phyloP scores from a whole-genome alignment of 441 rosid species.

The Isatis lusitanica region DNA sequence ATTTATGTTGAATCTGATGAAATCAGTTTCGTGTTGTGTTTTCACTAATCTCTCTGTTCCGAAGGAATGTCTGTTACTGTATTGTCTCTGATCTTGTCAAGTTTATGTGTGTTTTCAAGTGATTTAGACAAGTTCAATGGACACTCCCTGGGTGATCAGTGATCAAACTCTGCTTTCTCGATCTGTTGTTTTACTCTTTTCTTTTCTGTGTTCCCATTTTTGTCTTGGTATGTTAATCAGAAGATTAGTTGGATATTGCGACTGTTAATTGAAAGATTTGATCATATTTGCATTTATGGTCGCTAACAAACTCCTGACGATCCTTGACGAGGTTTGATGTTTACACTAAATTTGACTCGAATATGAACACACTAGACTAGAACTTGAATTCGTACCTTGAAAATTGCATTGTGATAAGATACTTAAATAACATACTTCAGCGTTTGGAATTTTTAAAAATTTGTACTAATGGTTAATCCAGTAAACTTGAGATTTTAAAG shows the following conservation, averaged over 20 bases:
- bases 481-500: too few species aligned
- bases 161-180: slow-evolving; percentile 18
- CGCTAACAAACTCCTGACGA: background rate
- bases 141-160: background rate
- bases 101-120: slow-evolving; percentile 53
- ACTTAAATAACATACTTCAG: background rate
- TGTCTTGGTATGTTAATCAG: background rate
- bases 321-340: too few species aligned
- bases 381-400: background rate
- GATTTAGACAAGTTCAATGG: slow-evolving; percentile 3
- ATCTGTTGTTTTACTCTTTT: slow-evolving; percentile 6
- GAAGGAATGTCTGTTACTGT: background rate
- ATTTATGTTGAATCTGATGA: too few species aligned
- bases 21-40: background rate
- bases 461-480: too few species aligned
- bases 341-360: background rate
- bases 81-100: background rate
- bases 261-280: background rate
- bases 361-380: background rate
- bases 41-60: background rate
- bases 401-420: background rate
- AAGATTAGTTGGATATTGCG: background rate
- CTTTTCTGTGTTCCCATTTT: too few species aligned
- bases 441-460: too few species aligned
- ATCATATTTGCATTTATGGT: background rate